Evolutionary conservation across 1,284 basidiomycete species (phyloP), one percentile per base, ranked within the genome.

Genomic region (Inonotus hispidus): DNA sequence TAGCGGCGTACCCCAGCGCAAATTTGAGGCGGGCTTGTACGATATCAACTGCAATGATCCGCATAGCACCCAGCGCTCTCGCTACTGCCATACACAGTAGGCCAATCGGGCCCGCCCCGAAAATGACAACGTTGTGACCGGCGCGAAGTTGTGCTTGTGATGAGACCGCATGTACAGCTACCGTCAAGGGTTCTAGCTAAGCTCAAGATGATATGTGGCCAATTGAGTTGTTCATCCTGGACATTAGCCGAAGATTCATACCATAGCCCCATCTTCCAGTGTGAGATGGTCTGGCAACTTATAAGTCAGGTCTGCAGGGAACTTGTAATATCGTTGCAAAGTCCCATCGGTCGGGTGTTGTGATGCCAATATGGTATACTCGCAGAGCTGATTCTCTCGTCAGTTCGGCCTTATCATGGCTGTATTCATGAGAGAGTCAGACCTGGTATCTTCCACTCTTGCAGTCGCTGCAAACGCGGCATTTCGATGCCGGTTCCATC

Each of bases 161-260:
- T 49, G 85, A 82, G 29, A 97, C 88, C 1, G 92, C 88, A 73
- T 98, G 95, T 14, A 97, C 84, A 5, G 87, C 96, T 37, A 98
- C 96, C 16, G 93, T 85, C 47, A 98, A 83, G 7, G 96, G 96
- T 74, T 98, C 96, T 79, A 98, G 95, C 90, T 92, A 23, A 29
- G 8, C 1, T 2, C 16, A 16, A 14, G n/a, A 43, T 32, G 32
- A 8, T 8, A 32, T 8, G 32, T 3, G 8, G 8, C 8, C 32
- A 32, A n/a, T 8, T 32, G 8, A 32, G 32, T 32, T 32, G 32
- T 3, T 32, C 32, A 32, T 32, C 32, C 3, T 32, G 32, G 8
- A 4, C 8, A 8, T 8, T 32, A 14, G n/a, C 19, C 13, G 23
- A 27, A 27, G 16, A 16, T 32, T n/a, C 41, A 8, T 65, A 90